Conservation (phyloP, 1,284 basidiomycete genomes). For the Cutaneotrichosporon curvatum region DNA sequence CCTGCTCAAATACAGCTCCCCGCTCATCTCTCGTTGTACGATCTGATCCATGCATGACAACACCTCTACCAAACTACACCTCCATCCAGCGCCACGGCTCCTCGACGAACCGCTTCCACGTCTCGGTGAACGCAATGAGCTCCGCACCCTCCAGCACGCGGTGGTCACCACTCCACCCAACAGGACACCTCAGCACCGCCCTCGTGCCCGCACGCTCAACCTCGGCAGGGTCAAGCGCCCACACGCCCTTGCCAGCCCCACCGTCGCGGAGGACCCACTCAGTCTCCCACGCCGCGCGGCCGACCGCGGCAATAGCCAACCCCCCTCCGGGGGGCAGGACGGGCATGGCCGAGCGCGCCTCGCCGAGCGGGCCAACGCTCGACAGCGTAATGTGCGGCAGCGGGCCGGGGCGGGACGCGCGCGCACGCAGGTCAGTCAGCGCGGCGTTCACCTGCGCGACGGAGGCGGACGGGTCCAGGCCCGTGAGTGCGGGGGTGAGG, state of each 20-base stretch:
- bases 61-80: constrained; percentile 6
- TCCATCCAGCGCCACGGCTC: constrained; percentile 56
- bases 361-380: constrained; percentile 74
- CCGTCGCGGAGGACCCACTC: constrained; percentile 26
- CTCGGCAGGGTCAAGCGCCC: constrained; percentile 49
- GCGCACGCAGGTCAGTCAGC: constrained; percentile 53
- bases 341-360: constrained; percentile 63
- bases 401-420: constrained; percentile 57
- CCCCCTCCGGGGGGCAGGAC: constrained; percentile 82
- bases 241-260: constrained; percentile 43
- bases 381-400: constrained; percentile 76
- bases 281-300: constrained; percentile 63
- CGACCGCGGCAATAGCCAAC: constrained; percentile 82
- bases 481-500: constrained; percentile 74
- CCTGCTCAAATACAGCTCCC: too few relatives aligned
- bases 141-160: constrained; percentile 81
- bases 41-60: constrained; percentile 1
- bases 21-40: too few relatives aligned
- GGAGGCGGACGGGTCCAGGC: constrained; percentile 57
- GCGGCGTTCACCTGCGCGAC: constrained; percentile 52
- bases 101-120: constrained; percentile 80
- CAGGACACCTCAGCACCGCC: constrained; percentile 60
- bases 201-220: constrained; percentile 51
- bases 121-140: constrained; percentile 80
- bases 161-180: constrained; percentile 87